Percentiles rank a stretch among this genome's conserved stretches.
These are phyloP conservation scores for Mycena belliarum DNA, from an alignment of 768 basidiomycete genomes.

Conservation along the genomic window DNA sequence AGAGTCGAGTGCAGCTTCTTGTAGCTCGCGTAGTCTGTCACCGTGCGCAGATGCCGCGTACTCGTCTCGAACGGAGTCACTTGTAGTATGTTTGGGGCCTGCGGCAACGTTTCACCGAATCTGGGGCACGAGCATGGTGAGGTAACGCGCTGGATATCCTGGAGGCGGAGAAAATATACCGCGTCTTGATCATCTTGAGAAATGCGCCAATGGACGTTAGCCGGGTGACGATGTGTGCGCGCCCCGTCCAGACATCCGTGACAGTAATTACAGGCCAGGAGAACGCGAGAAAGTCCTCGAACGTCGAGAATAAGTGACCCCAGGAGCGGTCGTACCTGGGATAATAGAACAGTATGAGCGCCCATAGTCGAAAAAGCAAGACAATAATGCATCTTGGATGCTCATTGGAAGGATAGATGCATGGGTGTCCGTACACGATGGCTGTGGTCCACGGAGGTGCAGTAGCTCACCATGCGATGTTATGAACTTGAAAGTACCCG, in stretches of 20 bases:
- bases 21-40: slow-evolving; percentile 68
- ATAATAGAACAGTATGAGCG: not conserved
- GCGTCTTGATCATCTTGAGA: slow-evolving; percentile 82
- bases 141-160: too few relatives aligned
- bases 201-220: slow-evolving; percentile 71
- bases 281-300: slow-evolving; percentile 77
- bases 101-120: slow-evolving; percentile 74
- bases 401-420: too few relatives aligned
- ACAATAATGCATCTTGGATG: not conserved
- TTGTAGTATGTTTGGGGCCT: slow-evolving; percentile 70
- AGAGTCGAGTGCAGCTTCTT: slow-evolving; percentile 71
- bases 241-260: slow-evolving; percentile 70
- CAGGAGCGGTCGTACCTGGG: slow-evolving; percentile 78
- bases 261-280: slow-evolving; percentile 83
- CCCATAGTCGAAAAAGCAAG: too few relatives aligned
- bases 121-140: slow-evolving; percentile 32
- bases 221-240: slow-evolving; percentile 80
- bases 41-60: slow-evolving; percentile 67
- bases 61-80: slow-evolving; percentile 69
- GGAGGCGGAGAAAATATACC: slow-evolving; percentile 39
- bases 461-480: slow-evolving; percentile 57
- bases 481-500: slow-evolving; percentile 73
- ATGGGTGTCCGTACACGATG: too few relatives aligned
- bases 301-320: slow-evolving; percentile 77
- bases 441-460: too few relatives aligned